Evolutionary conservation across 495 filamentous ascomycete genomes (phyloP), one percentile per base, ranked within the genome.

Genomic region (Trichoderma erinaceum): DNA sequence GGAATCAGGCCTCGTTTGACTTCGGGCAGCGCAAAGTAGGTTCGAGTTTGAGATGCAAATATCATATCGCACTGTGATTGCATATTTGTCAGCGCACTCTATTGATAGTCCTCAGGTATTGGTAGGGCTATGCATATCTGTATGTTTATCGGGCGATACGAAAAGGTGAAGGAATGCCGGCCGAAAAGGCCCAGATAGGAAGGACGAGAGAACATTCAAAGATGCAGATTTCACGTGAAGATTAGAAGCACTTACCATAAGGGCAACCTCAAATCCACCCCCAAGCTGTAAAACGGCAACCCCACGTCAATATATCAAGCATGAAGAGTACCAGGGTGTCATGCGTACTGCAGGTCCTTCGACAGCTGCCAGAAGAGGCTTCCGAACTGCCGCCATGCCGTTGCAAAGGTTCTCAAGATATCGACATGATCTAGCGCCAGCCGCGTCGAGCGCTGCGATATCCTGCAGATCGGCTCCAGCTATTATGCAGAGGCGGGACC

Each of bases 1-100:
- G 80, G 80, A 48, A 82, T 79, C 0, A 74, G 75, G 21, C 79
- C 78, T 63, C 81, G 76, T 41, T 73, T 79, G 65, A 82, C 71
- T 68, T 82, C 80, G 0, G 80, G 80, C 2, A 80, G 73, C 16
- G 78, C 79, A 68, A 81, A 81, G 44, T 41, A 69, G 27, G 78
- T 73, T 63, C 73, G 67, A 5, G 72, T 63, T 16, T 61, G 21
- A 4, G 77, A 65, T 6, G 77, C 72, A 56, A 72, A 77, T 21
- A 82, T 80, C 43, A 82, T 75, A 70, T 82, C 80, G 56, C 77
- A 79, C 77, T 72, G 68, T 21, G 5, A 10, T 25, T 29, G 63
- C 41, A 8, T 2, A 41, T 23, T 21, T 18, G 15, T 25, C 44
- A 56, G 6, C 38, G 64, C 58, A 25, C 66, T 64, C 41, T 27